Conservation (phyloP, 2,329 filamentous ascomycete genomes). For the Kalaharituber pfeilii region DNA sequence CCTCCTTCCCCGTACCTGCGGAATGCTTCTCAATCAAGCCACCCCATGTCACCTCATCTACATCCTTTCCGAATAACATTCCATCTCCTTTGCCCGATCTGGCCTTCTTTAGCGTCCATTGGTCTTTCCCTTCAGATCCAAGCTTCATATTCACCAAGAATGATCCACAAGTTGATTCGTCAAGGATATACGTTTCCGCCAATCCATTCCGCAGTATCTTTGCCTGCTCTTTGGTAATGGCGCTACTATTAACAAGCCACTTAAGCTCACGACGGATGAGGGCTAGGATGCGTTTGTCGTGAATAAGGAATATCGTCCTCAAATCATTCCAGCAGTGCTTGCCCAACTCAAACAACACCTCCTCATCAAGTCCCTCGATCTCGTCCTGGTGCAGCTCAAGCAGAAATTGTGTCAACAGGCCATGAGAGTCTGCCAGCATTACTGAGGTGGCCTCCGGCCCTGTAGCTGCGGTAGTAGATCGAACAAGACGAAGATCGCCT, state of each 20-base stretch:
- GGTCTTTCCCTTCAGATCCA: constrained; percentile 10
- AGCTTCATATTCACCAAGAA: constrained; percentile 15
- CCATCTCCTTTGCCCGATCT: constrained; percentile 29
- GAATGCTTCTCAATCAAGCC: not conserved
- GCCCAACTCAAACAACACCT: constrained; percentile 27
- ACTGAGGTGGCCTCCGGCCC: constrained; percentile 2
- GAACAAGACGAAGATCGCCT: constrained; percentile 25
- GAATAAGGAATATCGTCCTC: constrained; percentile 28
- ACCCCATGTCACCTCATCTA: constrained; percentile 24
- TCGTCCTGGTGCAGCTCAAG: constrained; percentile 30
- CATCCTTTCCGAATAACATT: constrained; percentile 29
- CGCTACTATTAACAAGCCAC: constrained; percentile 19
- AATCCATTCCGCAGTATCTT: constrained; percentile 22
- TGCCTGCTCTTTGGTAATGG: constrained; percentile 24
- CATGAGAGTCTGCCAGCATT: constrained; percentile 7
- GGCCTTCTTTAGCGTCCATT: constrained; percentile 29
- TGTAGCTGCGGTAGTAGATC: constrained; percentile 4
- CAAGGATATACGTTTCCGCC: constrained; percentile 26
- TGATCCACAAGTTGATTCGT: constrained; percentile 17
- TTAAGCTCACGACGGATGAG: constrained; percentile 27
- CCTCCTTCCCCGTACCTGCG: not conserved
- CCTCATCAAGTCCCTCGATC: constrained; percentile 23
- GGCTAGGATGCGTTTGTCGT: constrained; percentile 32
- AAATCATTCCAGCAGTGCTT: constrained; percentile 29
- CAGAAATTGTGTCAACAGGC: constrained; percentile 26